These are phyloP conservation scores for Sporopachydermia quercuum DNA, from an alignment of 805 yeast species.

Conservation along the genomic window DNA sequence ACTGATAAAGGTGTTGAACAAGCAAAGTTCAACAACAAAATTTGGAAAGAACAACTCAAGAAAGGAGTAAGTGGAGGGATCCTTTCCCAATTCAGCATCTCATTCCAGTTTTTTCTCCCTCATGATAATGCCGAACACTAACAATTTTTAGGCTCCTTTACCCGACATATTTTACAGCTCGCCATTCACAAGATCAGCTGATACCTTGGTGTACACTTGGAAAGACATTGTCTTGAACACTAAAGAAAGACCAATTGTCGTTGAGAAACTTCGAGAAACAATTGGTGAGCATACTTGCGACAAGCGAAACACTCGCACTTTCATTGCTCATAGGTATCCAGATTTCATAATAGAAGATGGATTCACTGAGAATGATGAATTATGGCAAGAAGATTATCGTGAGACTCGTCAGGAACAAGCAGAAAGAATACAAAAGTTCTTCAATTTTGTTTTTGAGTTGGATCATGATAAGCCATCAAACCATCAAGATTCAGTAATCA, in stretches of 20 bases:
- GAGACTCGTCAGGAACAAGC: conserved; percentile 27
- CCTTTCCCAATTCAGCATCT: too few species aligned
- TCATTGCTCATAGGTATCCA: conserved; percentile 26
- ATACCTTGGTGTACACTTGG: conserved; percentile 36
- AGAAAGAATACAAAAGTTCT: conserved; percentile 32
- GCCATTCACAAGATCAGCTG: conserved; percentile 37
- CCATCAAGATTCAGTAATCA: conserved; percentile 17
- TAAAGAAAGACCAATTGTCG: conserved; percentile 22
- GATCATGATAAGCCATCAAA: conserved; percentile 8
- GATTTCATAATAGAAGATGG: conserved; percentile 29
- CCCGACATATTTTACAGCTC: conserved; percentile 31
- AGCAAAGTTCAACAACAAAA: conserved; percentile 28
- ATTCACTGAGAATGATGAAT: conserved; percentile 31
- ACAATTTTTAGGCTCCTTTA: conserved; percentile 13
- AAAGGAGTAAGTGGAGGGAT: conserved; percentile 8
- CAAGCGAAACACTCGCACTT: conserved; percentile 23
- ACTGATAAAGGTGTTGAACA: conserved; percentile 30
- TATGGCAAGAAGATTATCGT: conserved; percentile 27
- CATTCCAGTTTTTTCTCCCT: too few species aligned
- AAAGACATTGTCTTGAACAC: conserved; percentile 15
- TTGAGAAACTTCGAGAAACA: conserved; percentile 33
- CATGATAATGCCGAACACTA: too few species aligned
- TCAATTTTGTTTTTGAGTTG: conserved; percentile 27
- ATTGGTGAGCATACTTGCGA: conserved; percentile 38
- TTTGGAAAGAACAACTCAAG: conserved; percentile 24